Conservation (phyloP, 805 yeast genomes). For the Yamadazyma akitaensis region DNA sequence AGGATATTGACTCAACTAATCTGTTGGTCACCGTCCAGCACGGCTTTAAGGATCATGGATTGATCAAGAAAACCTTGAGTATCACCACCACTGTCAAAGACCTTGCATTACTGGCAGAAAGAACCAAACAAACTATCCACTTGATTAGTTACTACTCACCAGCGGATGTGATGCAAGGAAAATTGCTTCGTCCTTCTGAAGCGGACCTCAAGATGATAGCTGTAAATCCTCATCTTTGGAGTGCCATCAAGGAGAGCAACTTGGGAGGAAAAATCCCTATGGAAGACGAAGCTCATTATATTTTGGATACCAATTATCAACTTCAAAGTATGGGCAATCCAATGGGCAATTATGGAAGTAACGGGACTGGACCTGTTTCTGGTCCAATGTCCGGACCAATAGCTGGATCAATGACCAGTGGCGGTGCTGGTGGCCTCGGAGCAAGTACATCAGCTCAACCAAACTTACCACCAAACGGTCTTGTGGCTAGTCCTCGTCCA, state of each 20-base stretch:
- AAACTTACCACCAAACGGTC: neutral
- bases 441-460: neutral
- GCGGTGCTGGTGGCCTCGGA: neutral
- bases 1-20: slow-evolving; percentile 35
- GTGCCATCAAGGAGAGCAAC: slow-evolving; percentile 54
- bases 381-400: neutral
- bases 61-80: slow-evolving; percentile 79
- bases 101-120: slow-evolving; percentile 20
- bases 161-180: slow-evolving; percentile 63
- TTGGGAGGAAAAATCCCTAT: slow-evolving; percentile 53
- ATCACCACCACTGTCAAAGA: slow-evolving; percentile 45
- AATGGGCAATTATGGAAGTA: too few species aligned
- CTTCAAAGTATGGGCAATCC: slow-evolving; percentile 33
- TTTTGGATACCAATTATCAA: slow-evolving; percentile 43
- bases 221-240: slow-evolving; percentile 48
- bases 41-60: slow-evolving; percentile 66
- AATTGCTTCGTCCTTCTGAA: slow-evolving; percentile 56
- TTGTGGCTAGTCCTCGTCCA: slow-evolving; percentile 1
- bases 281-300: slow-evolving; percentile 51
- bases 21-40: slow-evolving; percentile 31
- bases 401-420: neutral
- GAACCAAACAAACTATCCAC: slow-evolving; percentile 53
- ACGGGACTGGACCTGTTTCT: neutral
- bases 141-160: slow-evolving; percentile 76
- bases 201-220: slow-evolving; percentile 48